These are phyloP conservation scores for Ceratocystis eucalypticola DNA, from an alignment of 2,329 filamentous ascomycete genomes.

Conservation along the genomic window DNA sequence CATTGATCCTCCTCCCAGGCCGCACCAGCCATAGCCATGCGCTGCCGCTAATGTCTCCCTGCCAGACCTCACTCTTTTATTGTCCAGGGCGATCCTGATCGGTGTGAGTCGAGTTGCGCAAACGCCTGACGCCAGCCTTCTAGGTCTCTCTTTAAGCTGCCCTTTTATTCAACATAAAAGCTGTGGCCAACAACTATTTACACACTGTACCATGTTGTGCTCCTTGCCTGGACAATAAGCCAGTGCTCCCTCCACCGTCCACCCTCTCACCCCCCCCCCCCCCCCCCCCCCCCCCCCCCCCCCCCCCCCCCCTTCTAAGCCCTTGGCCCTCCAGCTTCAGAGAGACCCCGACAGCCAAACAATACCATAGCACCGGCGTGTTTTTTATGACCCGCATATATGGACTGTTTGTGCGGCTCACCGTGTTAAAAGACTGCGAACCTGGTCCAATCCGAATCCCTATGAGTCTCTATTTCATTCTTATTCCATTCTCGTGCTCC, in stretches of 20 bases:
- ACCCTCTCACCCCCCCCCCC: too few species aligned
- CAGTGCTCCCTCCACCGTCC: not conserved
- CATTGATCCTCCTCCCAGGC: not conserved
- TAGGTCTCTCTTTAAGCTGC: slow-evolving; percentile 3
- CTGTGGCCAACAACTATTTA: not conserved
- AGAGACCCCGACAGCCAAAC: not conserved
- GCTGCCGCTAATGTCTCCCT: not conserved
- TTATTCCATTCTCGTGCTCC: slow-evolving; percentile 18
- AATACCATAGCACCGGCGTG: not conserved
- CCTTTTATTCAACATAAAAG: slow-evolving; percentile 3
- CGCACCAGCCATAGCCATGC: not conserved
- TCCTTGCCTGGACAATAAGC: not conserved
- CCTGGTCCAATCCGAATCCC: slow-evolving; percentile 15
- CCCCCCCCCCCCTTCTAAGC: not conserved
- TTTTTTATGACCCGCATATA: not conserved
- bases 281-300: not conserved
- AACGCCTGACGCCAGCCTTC: slow-evolving; percentile 6
- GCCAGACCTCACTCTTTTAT: not conserved
- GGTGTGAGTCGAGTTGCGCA: not conserved
- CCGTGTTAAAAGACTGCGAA: not conserved
- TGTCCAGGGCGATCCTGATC: not conserved
- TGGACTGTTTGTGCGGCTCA: not conserved
- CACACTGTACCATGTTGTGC: slow-evolving; percentile 4
- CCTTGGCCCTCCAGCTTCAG: not conserved
- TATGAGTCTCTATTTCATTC: slow-evolving; percentile 18